Conservation (phyloP, 1,284 basidiomycete species). For the Cystobasidiaceae sp. region DNA sequence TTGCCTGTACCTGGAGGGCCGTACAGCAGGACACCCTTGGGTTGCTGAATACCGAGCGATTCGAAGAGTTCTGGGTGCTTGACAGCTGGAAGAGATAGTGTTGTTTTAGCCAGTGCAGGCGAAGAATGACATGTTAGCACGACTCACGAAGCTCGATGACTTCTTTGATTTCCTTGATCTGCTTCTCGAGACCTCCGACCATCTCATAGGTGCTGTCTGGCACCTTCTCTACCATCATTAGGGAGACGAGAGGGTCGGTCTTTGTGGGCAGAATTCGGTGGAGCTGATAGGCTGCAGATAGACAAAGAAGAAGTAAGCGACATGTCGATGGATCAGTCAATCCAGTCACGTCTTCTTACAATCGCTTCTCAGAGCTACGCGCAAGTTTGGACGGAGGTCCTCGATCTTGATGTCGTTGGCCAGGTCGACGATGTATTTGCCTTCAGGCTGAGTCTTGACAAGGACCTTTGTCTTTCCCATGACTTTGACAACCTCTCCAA, state of each 20-base stretch:
- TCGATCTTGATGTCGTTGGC: constrained; percentile 80
- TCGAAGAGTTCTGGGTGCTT: constrained; percentile 98
- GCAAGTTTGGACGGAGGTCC: constrained; percentile 75
- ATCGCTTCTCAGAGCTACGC: constrained; percentile 92
- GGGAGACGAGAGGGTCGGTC: constrained; percentile 86
- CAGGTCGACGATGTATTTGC: constrained; percentile 71
- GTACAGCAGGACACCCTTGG: constrained; percentile 89
- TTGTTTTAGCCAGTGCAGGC: background rate
- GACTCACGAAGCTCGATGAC: constrained; percentile 86
- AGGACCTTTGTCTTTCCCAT: constrained; percentile 99
- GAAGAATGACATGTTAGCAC: background rate
- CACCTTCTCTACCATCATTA: constrained; percentile 99
- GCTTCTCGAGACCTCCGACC: constrained; percentile 96
- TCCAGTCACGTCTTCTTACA: constrained; percentile 6
- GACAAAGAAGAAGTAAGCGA: background rate
- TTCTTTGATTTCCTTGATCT: constrained; percentile 99
- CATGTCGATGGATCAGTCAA: background rate
- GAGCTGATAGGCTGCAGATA: constrained; percentile 22
- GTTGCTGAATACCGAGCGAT: constrained; percentile 91
- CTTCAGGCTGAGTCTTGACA: constrained; percentile 88
- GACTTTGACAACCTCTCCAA: constrained; percentile 95
- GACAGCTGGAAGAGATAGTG: constrained; percentile 8
- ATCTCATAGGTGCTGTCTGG: constrained; percentile 99
- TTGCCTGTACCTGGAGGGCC: constrained; percentile 97
- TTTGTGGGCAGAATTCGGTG: constrained; percentile 94